These are phyloP conservation scores for Tulasnella sp. DNA, from an alignment of 768 basidiomycete species.

Conservation along the genomic window DNA sequence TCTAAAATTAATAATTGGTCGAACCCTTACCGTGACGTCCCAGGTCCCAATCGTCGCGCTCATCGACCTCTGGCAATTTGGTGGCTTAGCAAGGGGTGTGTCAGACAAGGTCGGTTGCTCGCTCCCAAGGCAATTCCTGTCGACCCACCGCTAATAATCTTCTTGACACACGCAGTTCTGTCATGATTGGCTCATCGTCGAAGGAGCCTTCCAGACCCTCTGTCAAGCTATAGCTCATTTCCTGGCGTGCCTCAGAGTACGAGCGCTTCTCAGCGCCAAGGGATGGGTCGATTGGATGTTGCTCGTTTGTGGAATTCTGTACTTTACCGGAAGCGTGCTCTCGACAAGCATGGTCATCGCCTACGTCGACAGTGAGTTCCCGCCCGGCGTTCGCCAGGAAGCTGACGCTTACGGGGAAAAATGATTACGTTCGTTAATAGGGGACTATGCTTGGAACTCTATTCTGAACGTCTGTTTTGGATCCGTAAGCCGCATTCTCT, in stretches of 20 bases:
- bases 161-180: neutral
- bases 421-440: neutral
- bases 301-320: neutral
- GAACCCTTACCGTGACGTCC: neutral
- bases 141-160: too few relatives aligned
- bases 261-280: neutral
- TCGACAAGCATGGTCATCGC: neutral
- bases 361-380: neutral
- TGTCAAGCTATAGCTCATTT: neutral
- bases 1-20: neutral
- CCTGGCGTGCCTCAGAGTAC: neutral
- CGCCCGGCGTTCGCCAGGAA: neutral
- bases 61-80: neutral
- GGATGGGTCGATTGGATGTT: neutral
- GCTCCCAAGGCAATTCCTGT: neutral
- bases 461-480: neutral
- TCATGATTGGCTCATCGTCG: neutral
- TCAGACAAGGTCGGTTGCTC: neutral
- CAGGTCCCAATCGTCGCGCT: constrained; percentile 1
- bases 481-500: neutral
- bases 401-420: neutral
- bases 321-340: neutral
- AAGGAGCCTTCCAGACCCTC: constrained; percentile 2
- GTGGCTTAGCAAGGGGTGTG: constrained; percentile 6
- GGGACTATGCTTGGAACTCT: neutral